Evolutionary conservation across 2,329 filamentous ascomycete species (phyloP), one percentile per base, ranked within the genome.

Genomic region (Bipolaris cookei): DNA sequence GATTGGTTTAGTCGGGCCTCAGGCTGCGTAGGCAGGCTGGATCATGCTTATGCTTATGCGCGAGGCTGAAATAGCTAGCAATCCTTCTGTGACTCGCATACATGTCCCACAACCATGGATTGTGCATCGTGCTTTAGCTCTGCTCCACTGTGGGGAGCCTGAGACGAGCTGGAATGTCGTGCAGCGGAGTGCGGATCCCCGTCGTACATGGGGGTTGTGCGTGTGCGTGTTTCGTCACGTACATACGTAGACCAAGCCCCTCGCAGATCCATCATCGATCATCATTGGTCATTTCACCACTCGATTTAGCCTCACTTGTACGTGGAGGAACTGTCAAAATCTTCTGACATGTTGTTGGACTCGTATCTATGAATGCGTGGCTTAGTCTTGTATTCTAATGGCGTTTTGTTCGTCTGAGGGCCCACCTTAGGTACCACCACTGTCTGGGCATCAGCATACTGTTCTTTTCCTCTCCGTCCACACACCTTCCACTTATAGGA

Each of bases 1-100:
- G 45, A 48, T 48, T 38, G 45, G 28, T 44, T 38, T 35, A 25
- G 21, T 44, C 16, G 6, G 35, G n/a, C 46, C 30, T 39, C 52
- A 28, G 21, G 51, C 37, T 55, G 52, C 46, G 44, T 20, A 48
- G 39, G 20, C 21, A 35, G 32, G 28, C 25, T 35, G 7, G 34
- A 28, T 45, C 42, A 42, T 42, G 37, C 35, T 21, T 28, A 37
- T 55, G 52, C 46, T 51, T 25, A 51, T 51, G 52, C 32, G 38
- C 39, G 34, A 51, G 44, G n/a, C 32, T 44, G 46, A 51, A 45
- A 44, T 45, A 39, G 39, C 30, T 45, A 39, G 32, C 32, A 51
- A 38, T 23, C 23, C 43, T 44, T 18, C 28, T 25, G 39, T 47
- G 23, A 39, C 42, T 32, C 35, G 4, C 37, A n/a, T 38, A 16